Conservation (phyloP, 169 alveolate species). For the Perkinsus marinus region DNA sequence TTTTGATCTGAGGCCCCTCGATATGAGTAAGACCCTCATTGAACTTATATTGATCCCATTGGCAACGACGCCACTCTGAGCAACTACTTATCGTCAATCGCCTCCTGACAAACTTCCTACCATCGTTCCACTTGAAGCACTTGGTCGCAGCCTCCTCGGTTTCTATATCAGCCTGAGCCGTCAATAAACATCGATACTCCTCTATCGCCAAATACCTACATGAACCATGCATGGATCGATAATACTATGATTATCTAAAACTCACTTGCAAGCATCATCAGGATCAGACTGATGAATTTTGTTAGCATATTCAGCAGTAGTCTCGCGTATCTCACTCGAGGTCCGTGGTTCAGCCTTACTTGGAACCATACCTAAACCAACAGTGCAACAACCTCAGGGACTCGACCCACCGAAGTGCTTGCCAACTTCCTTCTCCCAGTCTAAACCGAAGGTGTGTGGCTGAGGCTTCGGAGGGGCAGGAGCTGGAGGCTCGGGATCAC, state of each 20-base stretch:
- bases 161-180: background rate
- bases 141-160: background rate
- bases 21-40: background rate
- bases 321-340: background rate
- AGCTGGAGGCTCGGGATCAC: background rate
- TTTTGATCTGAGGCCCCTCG: background rate
- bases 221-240: background rate
- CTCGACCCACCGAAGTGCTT: background rate
- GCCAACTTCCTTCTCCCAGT: background rate
- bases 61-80: background rate
- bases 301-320: background rate
- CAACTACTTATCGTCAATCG: background rate
- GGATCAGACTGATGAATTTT: background rate
- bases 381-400: background rate
- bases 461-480: background rate
- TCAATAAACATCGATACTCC: background rate
- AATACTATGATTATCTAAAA: background rate
- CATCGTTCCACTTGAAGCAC: background rate
- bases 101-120: background rate
- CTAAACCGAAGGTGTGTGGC: background rate
- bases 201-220: background rate
- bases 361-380: background rate
- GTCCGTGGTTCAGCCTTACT: background rate
- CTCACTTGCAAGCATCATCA: background rate
- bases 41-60: background rate